Percentiles rank a stretch among this genome's conserved stretches.
These are phyloP conservation scores for Fusarium sp. DNA, from an alignment of 2,329 filamentous ascomycete genomes.

Conservation along the genomic window DNA sequence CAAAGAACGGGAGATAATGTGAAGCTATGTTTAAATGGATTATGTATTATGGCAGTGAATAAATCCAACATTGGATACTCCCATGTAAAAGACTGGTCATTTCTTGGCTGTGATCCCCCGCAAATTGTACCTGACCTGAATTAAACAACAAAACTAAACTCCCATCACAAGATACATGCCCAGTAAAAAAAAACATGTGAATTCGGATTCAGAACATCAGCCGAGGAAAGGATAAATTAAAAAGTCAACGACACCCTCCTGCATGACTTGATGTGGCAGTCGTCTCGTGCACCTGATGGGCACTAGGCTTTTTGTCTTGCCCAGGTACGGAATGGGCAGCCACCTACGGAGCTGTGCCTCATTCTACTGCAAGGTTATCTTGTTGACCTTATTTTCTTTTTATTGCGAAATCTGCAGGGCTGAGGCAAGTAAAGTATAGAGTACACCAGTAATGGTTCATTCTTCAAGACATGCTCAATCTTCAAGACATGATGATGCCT, in stretches of 20 bases:
- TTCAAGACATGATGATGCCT: conserved; percentile 9
- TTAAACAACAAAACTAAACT: neutral
- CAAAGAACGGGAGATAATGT: neutral
- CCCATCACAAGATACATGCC: neutral
- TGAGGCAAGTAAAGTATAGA: neutral
- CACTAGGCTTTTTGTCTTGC: neutral
- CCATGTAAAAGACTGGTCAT: conserved; percentile 13
- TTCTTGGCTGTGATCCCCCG: conserved; percentile 4
- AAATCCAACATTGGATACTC: too few species aligned
- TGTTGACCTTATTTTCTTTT: conserved; percentile 15
- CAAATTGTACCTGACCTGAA: conserved; percentile 11
- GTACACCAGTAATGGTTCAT: neutral
- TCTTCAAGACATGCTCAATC: neutral
- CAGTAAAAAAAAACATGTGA: conserved; percentile 21
- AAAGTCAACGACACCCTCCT: conserved; percentile 3
- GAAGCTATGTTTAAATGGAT: neutral
- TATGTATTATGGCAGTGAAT: too few species aligned
- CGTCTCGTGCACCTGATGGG: conserved; percentile 24
- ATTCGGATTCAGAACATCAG: neutral
- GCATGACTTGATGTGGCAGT: conserved; percentile 17
- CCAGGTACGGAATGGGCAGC: conserved; percentile 30
- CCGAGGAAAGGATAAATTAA: conserved; percentile 16
- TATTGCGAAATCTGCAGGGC: neutral
- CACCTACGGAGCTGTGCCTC: conserved; percentile 20
- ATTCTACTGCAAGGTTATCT: conserved; percentile 27